phyloP scores from a whole-genome alignment of 1,284 basidiomycete species.

The Polyporus tsugae region DNA sequence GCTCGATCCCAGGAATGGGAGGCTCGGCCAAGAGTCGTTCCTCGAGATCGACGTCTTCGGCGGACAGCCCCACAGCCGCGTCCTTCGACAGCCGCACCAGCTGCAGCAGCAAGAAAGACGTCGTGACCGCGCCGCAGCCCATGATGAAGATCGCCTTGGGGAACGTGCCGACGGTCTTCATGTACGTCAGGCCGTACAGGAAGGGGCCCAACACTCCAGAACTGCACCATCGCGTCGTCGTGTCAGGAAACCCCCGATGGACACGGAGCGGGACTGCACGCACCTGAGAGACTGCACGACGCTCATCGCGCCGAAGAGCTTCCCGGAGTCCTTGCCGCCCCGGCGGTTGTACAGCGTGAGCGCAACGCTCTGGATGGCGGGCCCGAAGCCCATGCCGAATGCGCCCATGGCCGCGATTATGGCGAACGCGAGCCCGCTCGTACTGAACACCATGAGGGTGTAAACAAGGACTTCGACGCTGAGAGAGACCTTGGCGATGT shows the following conservation, averaged over 20 bases:
- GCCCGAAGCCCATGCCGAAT: conserved; percentile 66
- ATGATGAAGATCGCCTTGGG: conserved; percentile 66
- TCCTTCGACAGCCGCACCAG: conserved; percentile 54
- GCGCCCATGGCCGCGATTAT: conserved; percentile 54
- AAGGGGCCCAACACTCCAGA: conserved; percentile 65
- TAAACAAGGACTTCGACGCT: conserved; percentile 66
- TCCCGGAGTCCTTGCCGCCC: conserved; percentile 62
- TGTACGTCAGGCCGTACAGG: conserved; percentile 66
- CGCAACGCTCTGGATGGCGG: conserved; percentile 72
- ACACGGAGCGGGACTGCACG: conserved; percentile 30
- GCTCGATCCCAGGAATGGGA: conserved; percentile 11
- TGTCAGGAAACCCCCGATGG: conserved; percentile 7
- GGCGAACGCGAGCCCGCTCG: conserved; percentile 55
- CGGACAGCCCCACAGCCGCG: background rate
- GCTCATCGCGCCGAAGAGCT: conserved; percentile 76
- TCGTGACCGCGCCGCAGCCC: conserved; percentile 44
- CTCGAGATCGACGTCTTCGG: conserved; percentile 25
- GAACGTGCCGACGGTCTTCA: conserved; percentile 65
- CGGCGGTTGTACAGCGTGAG: conserved; percentile 64
- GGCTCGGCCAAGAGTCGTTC: conserved; percentile 15
- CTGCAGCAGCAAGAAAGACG: conserved; percentile 53
- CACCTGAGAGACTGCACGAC: conserved; percentile 74
- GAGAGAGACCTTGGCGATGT: conserved; percentile 65
- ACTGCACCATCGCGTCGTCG: conserved; percentile 40
- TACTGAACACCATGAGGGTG: conserved; percentile 55